Conservation (phyloP, 202 grass and related monocot species). For the Carex sylvatica region DNA sequence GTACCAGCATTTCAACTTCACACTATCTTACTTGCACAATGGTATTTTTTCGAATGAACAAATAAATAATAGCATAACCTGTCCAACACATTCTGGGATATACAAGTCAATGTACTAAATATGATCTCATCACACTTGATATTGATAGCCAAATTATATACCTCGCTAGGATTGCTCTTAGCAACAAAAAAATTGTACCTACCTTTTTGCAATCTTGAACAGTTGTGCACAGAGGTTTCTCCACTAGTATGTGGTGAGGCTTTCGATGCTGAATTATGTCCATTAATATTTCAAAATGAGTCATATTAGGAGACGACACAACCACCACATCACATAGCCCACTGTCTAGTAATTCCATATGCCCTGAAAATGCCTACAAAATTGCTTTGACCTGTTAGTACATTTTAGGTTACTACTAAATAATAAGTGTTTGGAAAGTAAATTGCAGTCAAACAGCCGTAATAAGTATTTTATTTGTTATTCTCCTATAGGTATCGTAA, state of each 20-base stretch:
- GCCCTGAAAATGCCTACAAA: slow-evolving; percentile 71
- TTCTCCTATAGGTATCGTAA: neutral
- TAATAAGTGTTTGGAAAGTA: neutral
- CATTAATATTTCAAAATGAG: slow-evolving; percentile 81
- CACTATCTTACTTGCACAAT: neutral
- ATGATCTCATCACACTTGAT: neutral
- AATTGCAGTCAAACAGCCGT: neutral
- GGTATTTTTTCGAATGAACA: neutral
- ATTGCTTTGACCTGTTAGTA: neutral
- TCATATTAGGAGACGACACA: slow-evolving; percentile 92
- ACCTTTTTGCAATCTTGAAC: slow-evolving; percentile 78
- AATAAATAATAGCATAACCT: neutral
- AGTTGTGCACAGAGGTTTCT: slow-evolving; percentile 90
- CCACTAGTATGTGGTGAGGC: slow-evolving; percentile 83
- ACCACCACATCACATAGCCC: slow-evolving; percentile 70
- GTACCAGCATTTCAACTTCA: neutral
- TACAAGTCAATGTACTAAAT: no score
- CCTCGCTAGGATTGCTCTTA: no score
- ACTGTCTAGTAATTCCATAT: slow-evolving; percentile 68
- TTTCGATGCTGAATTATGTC: slow-evolving; percentile 54
- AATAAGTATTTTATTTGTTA: neutral
- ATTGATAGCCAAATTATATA: neutral
- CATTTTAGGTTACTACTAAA: neutral
- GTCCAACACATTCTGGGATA: neutral
- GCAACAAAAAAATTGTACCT: neutral